Conservation (phyloP, 768 basidiomycete genomes). For the Lactarius quietus region DNA sequence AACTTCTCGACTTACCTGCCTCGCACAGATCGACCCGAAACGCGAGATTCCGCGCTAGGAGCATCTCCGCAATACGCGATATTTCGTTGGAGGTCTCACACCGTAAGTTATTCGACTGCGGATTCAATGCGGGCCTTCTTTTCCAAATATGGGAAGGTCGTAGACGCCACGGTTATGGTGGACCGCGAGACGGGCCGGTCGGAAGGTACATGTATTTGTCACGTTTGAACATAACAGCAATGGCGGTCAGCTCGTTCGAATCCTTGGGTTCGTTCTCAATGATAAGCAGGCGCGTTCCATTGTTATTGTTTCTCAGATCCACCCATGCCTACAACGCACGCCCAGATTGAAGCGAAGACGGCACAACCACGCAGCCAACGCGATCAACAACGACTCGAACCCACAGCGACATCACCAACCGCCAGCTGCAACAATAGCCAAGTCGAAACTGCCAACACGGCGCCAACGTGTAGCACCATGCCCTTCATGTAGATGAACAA, state of each 20-base stretch:
- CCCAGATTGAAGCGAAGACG: constrained; percentile 93
- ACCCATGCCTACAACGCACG: neutral
- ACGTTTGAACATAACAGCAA: constrained; percentile 90
- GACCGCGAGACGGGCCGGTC: constrained; percentile 92
- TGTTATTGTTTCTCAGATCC: neutral
- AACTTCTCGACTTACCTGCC: constrained; percentile 5
- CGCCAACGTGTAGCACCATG: constrained; percentile 37
- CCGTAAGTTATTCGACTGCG: constrained; percentile 90
- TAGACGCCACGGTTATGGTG: constrained; percentile 89
- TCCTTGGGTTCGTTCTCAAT: constrained; percentile 72
- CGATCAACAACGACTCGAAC: constrained; percentile 46
- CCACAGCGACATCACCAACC: constrained; percentile 13
- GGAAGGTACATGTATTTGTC: constrained; percentile 97
- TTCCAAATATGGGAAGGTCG: constrained; percentile 89
- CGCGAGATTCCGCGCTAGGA: constrained; percentile 96
- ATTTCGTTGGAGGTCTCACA: constrained; percentile 94
- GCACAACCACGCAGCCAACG: constrained; percentile 89
- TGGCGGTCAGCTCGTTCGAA: constrained; percentile 83
- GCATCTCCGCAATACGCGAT: constrained; percentile 86
- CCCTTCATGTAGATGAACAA: constrained; percentile 38
- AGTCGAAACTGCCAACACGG: constrained; percentile 27
- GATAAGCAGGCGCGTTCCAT: constrained; percentile 75
- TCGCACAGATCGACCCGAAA: constrained; percentile 90
- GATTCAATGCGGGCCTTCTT: constrained; percentile 95
- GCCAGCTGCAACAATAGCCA: constrained; percentile 28